Percentiles rank a stretch among this genome's conserved stretches.
Conservation (phyloP, 768 basidiomycete genomes). For the Phanerochaete sordida region DNA sequence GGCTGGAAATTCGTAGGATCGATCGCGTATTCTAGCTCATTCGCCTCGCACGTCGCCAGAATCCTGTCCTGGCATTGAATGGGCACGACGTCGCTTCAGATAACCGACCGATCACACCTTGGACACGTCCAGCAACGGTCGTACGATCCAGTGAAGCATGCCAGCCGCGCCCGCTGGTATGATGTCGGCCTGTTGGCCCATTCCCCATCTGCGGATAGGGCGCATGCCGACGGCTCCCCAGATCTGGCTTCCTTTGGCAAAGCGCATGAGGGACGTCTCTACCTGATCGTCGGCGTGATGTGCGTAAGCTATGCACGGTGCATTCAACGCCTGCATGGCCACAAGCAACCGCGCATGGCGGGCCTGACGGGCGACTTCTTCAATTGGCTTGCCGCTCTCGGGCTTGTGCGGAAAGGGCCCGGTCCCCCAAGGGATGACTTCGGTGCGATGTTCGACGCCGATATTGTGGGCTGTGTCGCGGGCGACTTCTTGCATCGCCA, state of each 20-base stretch:
- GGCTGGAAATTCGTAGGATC: conserved; percentile 79
- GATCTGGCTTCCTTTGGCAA: conserved; percentile 52
- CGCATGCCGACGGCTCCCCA: conserved; percentile 69
- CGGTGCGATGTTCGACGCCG: conserved; percentile 44
- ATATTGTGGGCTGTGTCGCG: conserved; percentile 36
- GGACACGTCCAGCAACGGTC: conserved; percentile 62
- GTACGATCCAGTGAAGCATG: conserved; percentile 64
- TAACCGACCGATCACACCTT: conserved; percentile 48
- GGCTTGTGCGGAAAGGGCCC: conserved; percentile 50
- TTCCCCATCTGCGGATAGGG: conserved; percentile 68
- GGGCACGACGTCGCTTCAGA: background rate
- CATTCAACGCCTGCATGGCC: conserved; percentile 36
- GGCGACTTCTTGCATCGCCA: conserved; percentile 50
- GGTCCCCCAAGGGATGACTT: conserved; percentile 55
- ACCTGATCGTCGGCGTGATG: conserved; percentile 86
- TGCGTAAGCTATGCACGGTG: conserved; percentile 53
- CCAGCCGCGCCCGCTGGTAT: conserved; percentile 48
- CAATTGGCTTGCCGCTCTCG: conserved; percentile 37
- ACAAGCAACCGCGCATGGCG: conserved; percentile 52
- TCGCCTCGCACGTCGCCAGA: conserved; percentile 69
- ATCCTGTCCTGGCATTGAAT: conserved; percentile 58
- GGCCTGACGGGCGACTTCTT: conserved; percentile 53
- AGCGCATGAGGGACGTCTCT: conserved; percentile 74
- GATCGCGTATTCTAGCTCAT: conserved; percentile 55
- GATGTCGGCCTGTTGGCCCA: conserved; percentile 43